These are phyloP conservation scores for Rhynchospora pubera DNA, from an alignment of 176 grass and related monocot species.

Conservation along the genomic window DNA sequence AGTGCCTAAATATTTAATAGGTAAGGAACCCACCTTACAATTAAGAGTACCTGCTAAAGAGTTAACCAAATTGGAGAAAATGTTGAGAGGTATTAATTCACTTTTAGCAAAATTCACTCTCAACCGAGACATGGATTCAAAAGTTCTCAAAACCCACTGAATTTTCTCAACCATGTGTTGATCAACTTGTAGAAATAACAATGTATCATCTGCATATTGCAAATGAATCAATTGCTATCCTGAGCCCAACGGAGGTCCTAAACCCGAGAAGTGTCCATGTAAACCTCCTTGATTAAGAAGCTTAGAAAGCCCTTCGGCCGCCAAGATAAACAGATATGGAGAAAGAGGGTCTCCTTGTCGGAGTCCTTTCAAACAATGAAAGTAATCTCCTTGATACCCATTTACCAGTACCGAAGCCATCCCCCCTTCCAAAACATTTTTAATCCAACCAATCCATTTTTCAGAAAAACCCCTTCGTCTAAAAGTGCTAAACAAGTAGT, in stretches of 20 bases:
- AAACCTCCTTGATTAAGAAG: not conserved
- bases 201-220: not conserved
- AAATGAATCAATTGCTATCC: not conserved
- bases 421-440: not conserved
- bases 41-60: not conserved
- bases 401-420: not conserved
- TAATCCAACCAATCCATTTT: not conserved
- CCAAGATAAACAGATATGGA: not conserved
- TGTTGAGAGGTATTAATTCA: not conserved
- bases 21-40: not conserved
- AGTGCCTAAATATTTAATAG: not conserved
- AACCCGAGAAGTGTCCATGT: too few relatives aligned
- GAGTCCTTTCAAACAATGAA: not conserved
- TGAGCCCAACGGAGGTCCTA: not conserved
- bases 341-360: not conserved
- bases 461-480: too few relatives aligned
- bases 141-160: not conserved
- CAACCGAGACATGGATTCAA: not conserved
- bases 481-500: too few relatives aligned
- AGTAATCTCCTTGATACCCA: not conserved
- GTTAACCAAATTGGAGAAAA: too few relatives aligned
- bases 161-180: not conserved
- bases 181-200: not conserved
- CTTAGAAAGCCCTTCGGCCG: not conserved
- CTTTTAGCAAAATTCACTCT: not conserved